Evolutionary conservation across 2,329 filamentous ascomycete genomes (phyloP).

Genomic region (Tolypocladium paradoxum): DNA sequence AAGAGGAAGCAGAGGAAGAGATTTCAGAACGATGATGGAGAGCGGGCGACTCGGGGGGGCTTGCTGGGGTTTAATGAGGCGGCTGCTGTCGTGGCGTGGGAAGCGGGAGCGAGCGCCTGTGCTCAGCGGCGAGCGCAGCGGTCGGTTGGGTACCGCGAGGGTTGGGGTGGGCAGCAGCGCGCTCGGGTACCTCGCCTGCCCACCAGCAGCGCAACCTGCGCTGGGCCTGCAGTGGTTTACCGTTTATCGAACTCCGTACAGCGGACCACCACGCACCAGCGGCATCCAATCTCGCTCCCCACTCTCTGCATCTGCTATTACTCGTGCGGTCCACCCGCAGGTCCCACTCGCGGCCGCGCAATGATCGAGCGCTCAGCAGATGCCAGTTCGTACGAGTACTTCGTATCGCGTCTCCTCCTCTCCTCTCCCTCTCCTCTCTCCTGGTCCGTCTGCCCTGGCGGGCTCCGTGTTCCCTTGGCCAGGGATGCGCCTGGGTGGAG

Average conservation of each 20-base stretch:
- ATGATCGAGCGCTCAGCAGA: background rate
- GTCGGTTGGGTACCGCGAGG: background rate
- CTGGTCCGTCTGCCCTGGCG: background rate
- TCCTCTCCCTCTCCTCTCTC: background rate
- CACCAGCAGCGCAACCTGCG: background rate
- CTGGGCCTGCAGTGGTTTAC: background rate
- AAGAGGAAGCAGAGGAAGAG: constrained; percentile 19
- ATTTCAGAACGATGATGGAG: constrained; percentile 16
- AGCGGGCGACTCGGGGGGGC: constrained; percentile 15
- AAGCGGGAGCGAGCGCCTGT: constrained; percentile 3
- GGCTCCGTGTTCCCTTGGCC: constrained; percentile 1
- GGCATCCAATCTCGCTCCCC: background rate
- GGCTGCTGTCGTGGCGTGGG: constrained; percentile 13
- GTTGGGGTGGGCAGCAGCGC: background rate
- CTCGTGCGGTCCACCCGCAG: background rate
- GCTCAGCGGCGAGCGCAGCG: background rate
- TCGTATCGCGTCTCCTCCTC: background rate
- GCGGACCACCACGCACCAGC: background rate
- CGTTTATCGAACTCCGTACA: no score
- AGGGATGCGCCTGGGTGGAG: constrained; percentile 1
- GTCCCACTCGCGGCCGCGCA: background rate
- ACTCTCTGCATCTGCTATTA: background rate
- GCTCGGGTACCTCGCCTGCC: no score
- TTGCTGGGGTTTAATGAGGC: constrained; percentile 22
- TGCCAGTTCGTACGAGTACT: no score